phyloP scores from a whole-genome alignment of 352 stramenopile genomes.

The Globisporangium carolinianum region DNA sequence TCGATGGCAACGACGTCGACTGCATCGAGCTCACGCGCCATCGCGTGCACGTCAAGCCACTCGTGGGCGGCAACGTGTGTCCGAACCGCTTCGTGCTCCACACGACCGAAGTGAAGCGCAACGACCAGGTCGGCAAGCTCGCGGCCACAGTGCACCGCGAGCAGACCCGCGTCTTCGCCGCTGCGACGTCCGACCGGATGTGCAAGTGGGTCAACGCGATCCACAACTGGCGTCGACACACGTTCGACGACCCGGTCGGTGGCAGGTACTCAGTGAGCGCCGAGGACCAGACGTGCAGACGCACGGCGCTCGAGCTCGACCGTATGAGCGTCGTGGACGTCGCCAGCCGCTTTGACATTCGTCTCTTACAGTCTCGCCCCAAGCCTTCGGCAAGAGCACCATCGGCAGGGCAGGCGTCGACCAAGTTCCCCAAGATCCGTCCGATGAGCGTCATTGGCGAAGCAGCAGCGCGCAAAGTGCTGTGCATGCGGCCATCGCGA shows the following conservation, averaged over 20 bases:
- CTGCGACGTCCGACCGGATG: constrained; percentile 46
- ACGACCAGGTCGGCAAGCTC: constrained; percentile 40
- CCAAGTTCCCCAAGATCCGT: constrained; percentile 16
- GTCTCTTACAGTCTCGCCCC: constrained; percentile 14
- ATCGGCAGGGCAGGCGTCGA: not conserved
- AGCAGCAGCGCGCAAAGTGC: constrained; percentile 12
- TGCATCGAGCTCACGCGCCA: constrained; percentile 58
- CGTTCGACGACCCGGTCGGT: constrained; percentile 44
- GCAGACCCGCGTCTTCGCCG: constrained; percentile 41
- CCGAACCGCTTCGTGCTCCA: constrained; percentile 65
- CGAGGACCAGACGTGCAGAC: constrained; percentile 17
- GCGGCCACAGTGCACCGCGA: constrained; percentile 21
- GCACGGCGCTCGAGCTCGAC: constrained; percentile 12
- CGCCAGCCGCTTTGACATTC: constrained; percentile 45
- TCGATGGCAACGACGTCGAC: constrained; percentile 25
- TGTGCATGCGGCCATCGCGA: constrained; percentile 10
- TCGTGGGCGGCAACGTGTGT: constrained; percentile 38
- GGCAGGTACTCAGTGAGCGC: constrained; percentile 14
- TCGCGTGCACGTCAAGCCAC: constrained; percentile 43
- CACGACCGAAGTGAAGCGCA: constrained; percentile 38
- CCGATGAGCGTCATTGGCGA: constrained; percentile 11
- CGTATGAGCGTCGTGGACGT: constrained; percentile 11
- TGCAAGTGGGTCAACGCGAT: constrained; percentile 59
- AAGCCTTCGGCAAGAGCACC: not conserved
- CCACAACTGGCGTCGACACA: constrained; percentile 64